Evolutionary conservation across 2,329 filamentous ascomycete species (phyloP).

Genomic region (Hymenoscyphus fructigenus): DNA sequence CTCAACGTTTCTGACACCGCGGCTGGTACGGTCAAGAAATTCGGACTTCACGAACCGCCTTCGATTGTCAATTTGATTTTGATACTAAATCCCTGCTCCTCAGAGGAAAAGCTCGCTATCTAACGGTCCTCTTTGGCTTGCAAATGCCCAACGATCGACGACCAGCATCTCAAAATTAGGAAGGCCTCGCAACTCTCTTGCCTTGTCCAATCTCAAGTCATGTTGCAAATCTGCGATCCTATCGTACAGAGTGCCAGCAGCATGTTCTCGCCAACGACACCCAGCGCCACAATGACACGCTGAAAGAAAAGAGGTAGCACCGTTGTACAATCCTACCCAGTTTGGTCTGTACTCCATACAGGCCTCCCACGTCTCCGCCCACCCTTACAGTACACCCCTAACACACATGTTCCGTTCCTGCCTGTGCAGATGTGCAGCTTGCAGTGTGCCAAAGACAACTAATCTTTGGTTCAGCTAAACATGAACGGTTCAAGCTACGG

Average conservation of each 20-base stretch:
- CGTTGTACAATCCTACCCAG: not conserved
- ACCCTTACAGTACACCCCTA: not conserved
- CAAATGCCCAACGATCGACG: not conserved
- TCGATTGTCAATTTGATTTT: not conserved
- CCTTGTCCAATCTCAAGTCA: slow-evolving; percentile 4
- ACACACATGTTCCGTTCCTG: not conserved
- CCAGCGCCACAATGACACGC: not conserved
- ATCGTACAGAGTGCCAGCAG: slow-evolving; percentile 3
- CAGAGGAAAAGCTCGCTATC: not conserved
- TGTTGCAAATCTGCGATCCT: slow-evolving; percentile 4
- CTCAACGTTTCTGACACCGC: slow-evolving; percentile 3
- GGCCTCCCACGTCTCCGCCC: not conserved
- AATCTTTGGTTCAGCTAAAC: not conserved
- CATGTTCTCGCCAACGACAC: not conserved
- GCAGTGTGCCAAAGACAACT: not conserved
- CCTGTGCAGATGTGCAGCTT: not conserved
- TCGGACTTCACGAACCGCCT: not conserved
- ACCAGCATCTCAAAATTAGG: not conserved
- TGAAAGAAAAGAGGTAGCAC: not conserved
- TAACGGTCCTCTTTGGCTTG: not conserved
- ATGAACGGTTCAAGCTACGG: not conserved
- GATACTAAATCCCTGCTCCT: not conserved
- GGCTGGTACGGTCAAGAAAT: not conserved
- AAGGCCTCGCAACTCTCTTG: not conserved
- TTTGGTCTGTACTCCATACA: not conserved